These are phyloP conservation scores for Medicago lupulina DNA, from an alignment of 306 rosid genomes.

Conservation along the genomic window DNA sequence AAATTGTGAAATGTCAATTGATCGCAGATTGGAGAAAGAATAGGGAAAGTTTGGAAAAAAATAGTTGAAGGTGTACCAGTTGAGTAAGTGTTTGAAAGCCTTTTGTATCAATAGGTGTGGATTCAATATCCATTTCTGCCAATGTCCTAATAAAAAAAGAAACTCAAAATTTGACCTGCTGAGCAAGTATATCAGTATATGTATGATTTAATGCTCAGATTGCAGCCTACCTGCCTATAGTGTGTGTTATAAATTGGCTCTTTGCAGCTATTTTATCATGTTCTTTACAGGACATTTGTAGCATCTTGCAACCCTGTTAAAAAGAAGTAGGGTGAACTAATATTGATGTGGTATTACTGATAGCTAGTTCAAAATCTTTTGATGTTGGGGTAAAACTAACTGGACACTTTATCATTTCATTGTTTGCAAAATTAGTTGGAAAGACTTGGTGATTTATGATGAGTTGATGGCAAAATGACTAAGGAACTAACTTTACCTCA, in stretches of 20 bases:
- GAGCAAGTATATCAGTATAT: background rate
- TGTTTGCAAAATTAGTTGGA: slow-evolving; percentile 5
- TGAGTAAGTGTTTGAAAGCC: slow-evolving; percentile 58
- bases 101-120: slow-evolving; percentile 62
- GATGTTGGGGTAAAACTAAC: background rate
- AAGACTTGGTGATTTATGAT: background rate
- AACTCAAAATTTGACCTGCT: slow-evolving; percentile 8
- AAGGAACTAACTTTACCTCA: slow-evolving; percentile 42
- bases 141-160: slow-evolving; percentile 47
- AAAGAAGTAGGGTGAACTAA: background rate
- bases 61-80: slow-evolving; percentile 47
- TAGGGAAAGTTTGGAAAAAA: background rate
- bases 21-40: background rate
- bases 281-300: slow-evolving; percentile 65
- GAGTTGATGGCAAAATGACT: slow-evolving; percentile 5
- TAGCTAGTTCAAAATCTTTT: background rate
- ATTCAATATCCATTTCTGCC: slow-evolving; percentile 54
- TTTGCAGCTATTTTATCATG: slow-evolving; percentile 70
- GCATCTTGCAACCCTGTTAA: slow-evolving; percentile 67
- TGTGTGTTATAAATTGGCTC: slow-evolving; percentile 72
- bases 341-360: background rate
- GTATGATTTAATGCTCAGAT: background rate
- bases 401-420: background rate
- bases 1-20: slow-evolving; percentile 14
- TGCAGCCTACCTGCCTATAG: slow-evolving; percentile 60